These are phyloP conservation scores for Globisporangium paroecandrum DNA, from an alignment of 352 stramenopile species.

Conservation along the genomic window DNA sequence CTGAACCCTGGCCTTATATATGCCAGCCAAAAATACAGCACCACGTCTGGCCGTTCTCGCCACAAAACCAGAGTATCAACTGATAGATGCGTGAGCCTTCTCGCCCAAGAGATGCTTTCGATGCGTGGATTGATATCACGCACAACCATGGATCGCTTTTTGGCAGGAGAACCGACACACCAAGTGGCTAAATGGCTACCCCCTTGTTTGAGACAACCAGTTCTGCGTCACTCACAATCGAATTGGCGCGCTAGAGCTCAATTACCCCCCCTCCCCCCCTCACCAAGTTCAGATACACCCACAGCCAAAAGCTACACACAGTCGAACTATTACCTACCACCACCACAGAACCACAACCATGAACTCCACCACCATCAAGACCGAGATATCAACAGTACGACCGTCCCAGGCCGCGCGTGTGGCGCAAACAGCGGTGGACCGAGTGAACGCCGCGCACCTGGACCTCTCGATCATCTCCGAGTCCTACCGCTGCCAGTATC, in stretches of 20 bases:
- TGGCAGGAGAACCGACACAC: background rate
- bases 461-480: conserved; percentile 20
- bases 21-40: conserved; percentile 2
- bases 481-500: conserved; percentile 24
- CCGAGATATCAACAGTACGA: background rate
- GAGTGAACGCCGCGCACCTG: conserved; percentile 4
- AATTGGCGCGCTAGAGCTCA: conserved; percentile 7
- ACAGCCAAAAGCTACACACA: background rate
- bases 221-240: background rate
- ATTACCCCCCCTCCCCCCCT: background rate
- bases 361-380: background rate
- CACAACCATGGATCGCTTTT: background rate
- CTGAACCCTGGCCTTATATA: background rate
- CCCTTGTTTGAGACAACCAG: background rate
- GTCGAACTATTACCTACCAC: background rate
- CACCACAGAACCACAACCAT: background rate
- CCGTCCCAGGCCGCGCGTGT: conserved; percentile 7
- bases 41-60: background rate
- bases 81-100: background rate
- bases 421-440: conserved; percentile 4
- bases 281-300: background rate
- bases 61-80: background rate
- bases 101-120: background rate
- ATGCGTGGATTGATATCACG: background rate
- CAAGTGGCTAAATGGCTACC: conserved; percentile 1